Evolutionary conservation across 257 asterid species (phyloP), one percentile per base, ranked within the genome.

Genomic region (Paraleonurus japonicus): DNA sequence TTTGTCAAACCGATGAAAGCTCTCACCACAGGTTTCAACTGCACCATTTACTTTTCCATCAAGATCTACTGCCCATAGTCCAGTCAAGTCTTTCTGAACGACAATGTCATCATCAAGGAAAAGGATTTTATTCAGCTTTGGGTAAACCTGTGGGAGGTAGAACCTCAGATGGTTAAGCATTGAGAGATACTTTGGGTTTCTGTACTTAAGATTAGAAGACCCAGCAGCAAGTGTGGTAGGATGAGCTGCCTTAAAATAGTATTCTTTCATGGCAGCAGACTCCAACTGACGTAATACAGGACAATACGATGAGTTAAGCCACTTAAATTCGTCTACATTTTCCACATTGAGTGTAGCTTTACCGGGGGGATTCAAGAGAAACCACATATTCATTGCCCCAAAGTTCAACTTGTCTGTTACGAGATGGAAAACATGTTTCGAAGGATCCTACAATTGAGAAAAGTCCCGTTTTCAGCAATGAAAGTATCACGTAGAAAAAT

Each of bases 371-470:
- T 95, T 95, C 87, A 95, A 81, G 69, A 95, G 86, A 84, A 95
- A 95, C 99, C 99, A 95, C 99, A 95, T 95, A 78, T 89, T 95
- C 98, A 92, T 92, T 26, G 99, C 99, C 37, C 96, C 99, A 80
- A 92, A 95, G 83, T 95, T 95, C 87, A 95, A 79, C 85, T 95
- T 95, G 82, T 95, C 97, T 23, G 96, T 95, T 73, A 95, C 99
- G 37, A 95, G 96, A 86, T 95, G 99, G 78, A 95, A 95, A 61
- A 95, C 97, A 22, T 95, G 98, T 70, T 95, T 89, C 84, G 80
- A 92, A 45, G 99, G 96, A 65, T 95, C 96, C 99, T 94, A 88
- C 86, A 88, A 67, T 30, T 76, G 70, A 78, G 60, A 43, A 65
- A 78, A 71, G 41, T 12, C 37, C 61, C 51, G 4, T 5, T 5